Base-by-base conservation (phyloP, 495 filamentous ascomycete genomes). In the Aspergillus funiculosus region DNA sequence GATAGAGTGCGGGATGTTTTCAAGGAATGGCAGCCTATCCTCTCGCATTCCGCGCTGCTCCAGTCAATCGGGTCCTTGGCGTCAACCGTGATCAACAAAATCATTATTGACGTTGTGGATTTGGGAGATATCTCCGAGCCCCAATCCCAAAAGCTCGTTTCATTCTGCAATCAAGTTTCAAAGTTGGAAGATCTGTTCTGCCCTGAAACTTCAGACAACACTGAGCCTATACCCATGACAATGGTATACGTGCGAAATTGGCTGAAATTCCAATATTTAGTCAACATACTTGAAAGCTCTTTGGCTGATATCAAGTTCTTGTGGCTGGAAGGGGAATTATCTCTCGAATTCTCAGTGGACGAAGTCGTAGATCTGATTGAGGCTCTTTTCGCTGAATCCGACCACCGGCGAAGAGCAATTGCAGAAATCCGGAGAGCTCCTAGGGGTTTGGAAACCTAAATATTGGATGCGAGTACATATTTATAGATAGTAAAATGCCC, bases 331-430 rank as follows among this genome's bases (percentile, higher is more conserved):
- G 86, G 86, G 35, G 86, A 89, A 56, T 63, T 96, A 40, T 82
- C 82, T 54, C 54, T 92, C 43, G 88, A 94, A 51, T 95, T 95
- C 62, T 79, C 82, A 11, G 72, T 71, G 3, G 87, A 86, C 31
- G 92, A 96, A 68, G 78, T 97, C 28, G 71, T 94, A 14, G 92
- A 97, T 53, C 54, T 99, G 64, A 84, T 99, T 36, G 72, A 82
- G 51, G 82, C 88, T 11, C 76, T 94, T 59, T 99, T 99, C 69
- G 89, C 90, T 44, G 91, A 95, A 61, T 89, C 86, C 56, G 75
- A 83, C 19, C 69, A 86, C 56, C 79, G 89, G 34, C 77, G 85
- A 57, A 80, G 78, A 54, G 83, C 85, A 17, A 82, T 95, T 42
- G 74, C 72, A 46, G 87, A 95, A 64, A 94, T 98, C 51, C 78